These are phyloP conservation scores for Thalassiosira pacifica DNA, from an alignment of 352 stramenopile genomes.

Conservation along the genomic window DNA sequence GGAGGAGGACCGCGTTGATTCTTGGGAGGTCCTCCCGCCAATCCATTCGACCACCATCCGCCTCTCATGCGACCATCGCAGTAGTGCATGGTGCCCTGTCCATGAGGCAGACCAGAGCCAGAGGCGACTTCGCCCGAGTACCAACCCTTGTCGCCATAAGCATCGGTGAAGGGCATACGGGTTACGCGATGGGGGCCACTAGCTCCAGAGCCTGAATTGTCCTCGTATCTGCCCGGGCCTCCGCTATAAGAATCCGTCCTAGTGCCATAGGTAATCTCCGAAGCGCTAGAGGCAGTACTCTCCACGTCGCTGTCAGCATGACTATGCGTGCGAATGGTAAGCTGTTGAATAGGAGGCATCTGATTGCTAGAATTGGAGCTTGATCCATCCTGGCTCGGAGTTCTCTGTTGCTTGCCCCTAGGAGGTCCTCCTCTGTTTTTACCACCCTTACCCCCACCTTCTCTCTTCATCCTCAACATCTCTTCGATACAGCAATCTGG, in stretches of 20 bases:
- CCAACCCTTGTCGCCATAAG: constrained; percentile 52
- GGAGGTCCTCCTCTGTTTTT: not conserved
- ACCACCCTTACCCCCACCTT: not conserved
- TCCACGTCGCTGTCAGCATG: not conserved
- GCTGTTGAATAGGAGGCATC: constrained; percentile 33
- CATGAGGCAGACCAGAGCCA: constrained; percentile 36
- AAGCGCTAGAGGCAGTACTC: constrained; percentile 17
- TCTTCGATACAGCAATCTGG: constrained; percentile 58
- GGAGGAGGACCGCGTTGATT: not conserved
- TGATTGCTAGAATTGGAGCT: not conserved
- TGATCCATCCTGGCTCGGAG: not conserved
- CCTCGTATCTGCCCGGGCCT: not conserved
- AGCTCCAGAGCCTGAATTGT: constrained; percentile 19
- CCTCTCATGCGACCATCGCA: constrained; percentile 42
- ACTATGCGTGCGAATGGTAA: constrained; percentile 30
- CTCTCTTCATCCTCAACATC: constrained; percentile 46
- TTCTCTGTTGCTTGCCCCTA: not conserved
- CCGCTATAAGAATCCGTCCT: constrained; percentile 25
- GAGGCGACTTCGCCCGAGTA: constrained; percentile 46
- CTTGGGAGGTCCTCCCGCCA: constrained; percentile 16
- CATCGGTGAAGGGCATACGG: constrained; percentile 54
- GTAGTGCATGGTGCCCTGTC: constrained; percentile 46
- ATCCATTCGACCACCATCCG: constrained; percentile 46
- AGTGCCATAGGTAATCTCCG: constrained; percentile 46
- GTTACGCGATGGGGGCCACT: constrained; percentile 39